phyloP scores from a whole-genome alignment of 352 stramenopile genomes.

The Phytophthora chlamydospora region DNA sequence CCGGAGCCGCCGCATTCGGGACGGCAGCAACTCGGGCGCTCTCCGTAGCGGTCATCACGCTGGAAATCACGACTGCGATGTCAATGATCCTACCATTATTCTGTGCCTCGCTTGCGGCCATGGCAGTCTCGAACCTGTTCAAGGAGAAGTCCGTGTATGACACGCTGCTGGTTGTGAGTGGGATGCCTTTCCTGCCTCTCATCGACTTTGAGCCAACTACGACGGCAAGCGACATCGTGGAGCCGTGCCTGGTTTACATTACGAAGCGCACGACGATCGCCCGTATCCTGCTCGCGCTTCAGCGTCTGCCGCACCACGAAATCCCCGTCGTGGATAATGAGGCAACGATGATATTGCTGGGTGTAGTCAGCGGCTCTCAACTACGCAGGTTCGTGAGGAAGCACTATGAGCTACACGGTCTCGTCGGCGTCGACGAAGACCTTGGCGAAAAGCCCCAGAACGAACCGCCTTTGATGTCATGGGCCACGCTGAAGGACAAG shows the following conservation, averaged over 20 bases:
- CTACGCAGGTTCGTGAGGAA: conserved; percentile 68
- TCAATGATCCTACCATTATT: conserved; percentile 85
- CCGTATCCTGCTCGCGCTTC: conserved; percentile 73
- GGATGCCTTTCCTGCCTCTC: conserved; percentile 85
- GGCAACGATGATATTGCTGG: conserved; percentile 68
- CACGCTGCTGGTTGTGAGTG: conserved; percentile 74
- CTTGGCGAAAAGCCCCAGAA: conserved; percentile 67
- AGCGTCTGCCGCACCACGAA: conserved; percentile 72
- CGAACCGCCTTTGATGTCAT: conserved; percentile 46
- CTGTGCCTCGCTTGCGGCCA: conserved; percentile 68
- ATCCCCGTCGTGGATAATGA: conserved; percentile 79
- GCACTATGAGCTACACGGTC: conserved; percentile 57
- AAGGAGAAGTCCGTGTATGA: conserved; percentile 86
- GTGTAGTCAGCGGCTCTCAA: conserved; percentile 62
- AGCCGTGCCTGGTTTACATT: conserved; percentile 74
- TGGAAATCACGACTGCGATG: conserved; percentile 88
- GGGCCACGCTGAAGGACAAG: conserved; percentile 68
- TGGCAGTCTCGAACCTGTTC: conserved; percentile 67
- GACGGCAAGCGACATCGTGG: conserved; percentile 70
- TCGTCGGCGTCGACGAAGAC: conserved; percentile 69
- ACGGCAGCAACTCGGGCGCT: conserved; percentile 76
- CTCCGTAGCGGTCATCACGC: conserved; percentile 85
- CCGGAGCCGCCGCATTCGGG: conserved; percentile 75
- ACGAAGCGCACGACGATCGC: conserved; percentile 75
- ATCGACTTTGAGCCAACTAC: conserved; percentile 72